Conservation (phyloP, 2,329 filamentous ascomycete genomes). For the Purpureocillium takamizusanense region DNA sequence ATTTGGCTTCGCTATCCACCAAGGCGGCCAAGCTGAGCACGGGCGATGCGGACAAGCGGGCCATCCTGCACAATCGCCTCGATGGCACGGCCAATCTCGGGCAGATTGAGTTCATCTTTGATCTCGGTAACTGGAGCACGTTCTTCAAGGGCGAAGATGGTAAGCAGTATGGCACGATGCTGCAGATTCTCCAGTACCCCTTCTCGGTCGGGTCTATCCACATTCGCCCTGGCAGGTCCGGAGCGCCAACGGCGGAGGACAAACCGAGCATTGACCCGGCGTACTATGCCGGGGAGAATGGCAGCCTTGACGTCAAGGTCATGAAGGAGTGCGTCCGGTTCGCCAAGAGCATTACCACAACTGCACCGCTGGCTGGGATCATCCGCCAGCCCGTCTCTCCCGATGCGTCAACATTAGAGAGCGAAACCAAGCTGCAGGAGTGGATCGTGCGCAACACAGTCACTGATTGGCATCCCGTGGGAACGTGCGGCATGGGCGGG, state of each 20-base stretch:
- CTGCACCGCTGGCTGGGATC: constrained; percentile 25
- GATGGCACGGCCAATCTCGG: constrained; percentile 22
- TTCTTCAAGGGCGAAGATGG: constrained; percentile 20
- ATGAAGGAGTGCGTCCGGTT: constrained; percentile 33
- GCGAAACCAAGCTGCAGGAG: constrained; percentile 10
- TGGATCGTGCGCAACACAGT: constrained; percentile 20
- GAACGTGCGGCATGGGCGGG: constrained; percentile 24
- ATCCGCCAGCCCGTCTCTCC: constrained; percentile 21
- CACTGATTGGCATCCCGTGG: constrained; percentile 30
- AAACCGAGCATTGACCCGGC: constrained; percentile 29
- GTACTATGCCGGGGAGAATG: constrained; percentile 29
- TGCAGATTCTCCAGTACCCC: constrained; percentile 42
- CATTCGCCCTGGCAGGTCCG: constrained; percentile 17
- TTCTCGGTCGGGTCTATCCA: constrained; percentile 40
- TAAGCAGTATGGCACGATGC: constrained; percentile 37
- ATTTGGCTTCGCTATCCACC: constrained; percentile 12
- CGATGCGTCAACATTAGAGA: constrained; percentile 7
- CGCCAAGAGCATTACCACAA: constrained; percentile 25
- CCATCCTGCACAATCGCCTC: constrained; percentile 23
- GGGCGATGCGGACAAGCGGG: constrained; percentile 13
- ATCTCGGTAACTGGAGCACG: constrained; percentile 37
- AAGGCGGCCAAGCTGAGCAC: constrained; percentile 11
- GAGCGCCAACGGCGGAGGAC: constrained; percentile 11
- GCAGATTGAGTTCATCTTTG: constrained; percentile 40
- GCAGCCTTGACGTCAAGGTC: constrained; percentile 30